phyloP scores from a whole-genome alignment of 352 stramenopile genomes.

The Pythium sp. region DNA sequence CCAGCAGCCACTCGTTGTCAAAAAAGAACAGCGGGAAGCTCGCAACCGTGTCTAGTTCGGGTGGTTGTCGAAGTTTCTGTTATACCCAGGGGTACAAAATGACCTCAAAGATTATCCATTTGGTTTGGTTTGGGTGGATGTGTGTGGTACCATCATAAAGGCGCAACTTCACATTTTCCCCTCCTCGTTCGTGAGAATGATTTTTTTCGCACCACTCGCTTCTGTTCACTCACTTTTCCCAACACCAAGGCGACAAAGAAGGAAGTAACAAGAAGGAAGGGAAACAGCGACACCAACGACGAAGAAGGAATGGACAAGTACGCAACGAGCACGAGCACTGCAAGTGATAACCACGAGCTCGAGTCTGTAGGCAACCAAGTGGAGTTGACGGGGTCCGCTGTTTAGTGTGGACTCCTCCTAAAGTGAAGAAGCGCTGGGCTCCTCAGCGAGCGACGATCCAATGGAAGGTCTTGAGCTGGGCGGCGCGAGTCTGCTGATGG shows the following conservation, averaged over 20 bases:
- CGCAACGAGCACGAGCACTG: neutral
- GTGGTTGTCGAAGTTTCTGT: too few relatives aligned
- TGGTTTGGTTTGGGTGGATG: too few relatives aligned
- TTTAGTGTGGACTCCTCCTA: neutral
- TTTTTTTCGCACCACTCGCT: too few relatives aligned
- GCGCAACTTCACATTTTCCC: too few relatives aligned
- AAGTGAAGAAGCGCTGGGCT: neutral
- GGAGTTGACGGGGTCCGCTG: neutral
- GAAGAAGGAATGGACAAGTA: neutral
- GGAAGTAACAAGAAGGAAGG: neutral
- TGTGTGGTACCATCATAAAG: too few relatives aligned
- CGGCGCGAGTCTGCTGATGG: neutral
- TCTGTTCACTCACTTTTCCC: neutral
- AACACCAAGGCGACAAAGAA: neutral
- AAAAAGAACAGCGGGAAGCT: slow-evolving; percentile 28
- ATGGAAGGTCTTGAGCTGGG: neutral
- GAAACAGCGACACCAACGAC: neutral
- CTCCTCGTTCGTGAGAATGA: too few relatives aligned
- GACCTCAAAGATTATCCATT: too few relatives aligned
- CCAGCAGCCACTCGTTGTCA: slow-evolving; percentile 22
- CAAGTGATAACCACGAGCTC: neutral
- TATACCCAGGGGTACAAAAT: too few relatives aligned
- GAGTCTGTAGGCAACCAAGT: neutral
- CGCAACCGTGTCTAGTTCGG: neutral
- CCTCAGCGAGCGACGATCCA: neutral